Evolutionary conservation across 352 stramenopile species (phyloP).

Genomic region (Phytopythium vexans): DNA sequence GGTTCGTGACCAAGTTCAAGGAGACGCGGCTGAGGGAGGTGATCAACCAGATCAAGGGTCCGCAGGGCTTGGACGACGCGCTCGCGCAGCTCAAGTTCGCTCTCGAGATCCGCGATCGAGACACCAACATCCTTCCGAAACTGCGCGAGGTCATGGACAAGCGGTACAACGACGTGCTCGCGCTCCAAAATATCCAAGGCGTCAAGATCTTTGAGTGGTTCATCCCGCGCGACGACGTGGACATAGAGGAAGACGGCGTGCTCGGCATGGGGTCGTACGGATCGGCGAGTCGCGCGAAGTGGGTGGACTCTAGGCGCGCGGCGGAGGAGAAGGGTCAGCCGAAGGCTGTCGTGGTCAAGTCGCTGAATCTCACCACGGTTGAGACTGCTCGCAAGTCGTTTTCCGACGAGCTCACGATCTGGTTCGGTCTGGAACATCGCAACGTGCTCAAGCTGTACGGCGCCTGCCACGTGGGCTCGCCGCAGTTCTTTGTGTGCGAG

Average conservation of each 20-base stretch:
- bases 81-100: slow-evolving; percentile 8
- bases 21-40: slow-evolving; percentile 14
- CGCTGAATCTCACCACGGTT: slow-evolving; percentile 2
- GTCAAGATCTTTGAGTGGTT: slow-evolving; percentile 18
- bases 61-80: slow-evolving; percentile 3
- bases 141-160: slow-evolving; percentile 12
- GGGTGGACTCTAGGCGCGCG: not conserved
- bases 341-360: slow-evolving; percentile 15
- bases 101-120: slow-evolving; percentile 6
- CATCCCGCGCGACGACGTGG: slow-evolving; percentile 18
- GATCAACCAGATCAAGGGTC: slow-evolving; percentile 2
- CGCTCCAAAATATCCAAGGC: slow-evolving; percentile 3
- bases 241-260: slow-evolving; percentile 10
- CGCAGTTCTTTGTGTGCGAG: slow-evolving; percentile 28
- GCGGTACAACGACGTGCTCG: slow-evolving; percentile 9
- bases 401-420: slow-evolving; percentile 30
- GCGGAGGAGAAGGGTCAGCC: slow-evolving; percentile 12
- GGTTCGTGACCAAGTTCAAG: slow-evolving; percentile 16
- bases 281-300: slow-evolving; percentile 8
- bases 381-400: slow-evolving; percentile 11
- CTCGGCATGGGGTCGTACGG: slow-evolving; percentile 11
- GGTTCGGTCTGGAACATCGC: slow-evolving; percentile 18
- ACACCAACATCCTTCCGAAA: slow-evolving; percentile 2
- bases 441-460: slow-evolving; percentile 37
- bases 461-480: slow-evolving; percentile 22